A percentile compares a stretch with the other conserved stretches of the same genome.
Evolutionary conservation across 1,284 basidiomycete species (phyloP).

Genomic region (Austroboletus sp.): DNA sequence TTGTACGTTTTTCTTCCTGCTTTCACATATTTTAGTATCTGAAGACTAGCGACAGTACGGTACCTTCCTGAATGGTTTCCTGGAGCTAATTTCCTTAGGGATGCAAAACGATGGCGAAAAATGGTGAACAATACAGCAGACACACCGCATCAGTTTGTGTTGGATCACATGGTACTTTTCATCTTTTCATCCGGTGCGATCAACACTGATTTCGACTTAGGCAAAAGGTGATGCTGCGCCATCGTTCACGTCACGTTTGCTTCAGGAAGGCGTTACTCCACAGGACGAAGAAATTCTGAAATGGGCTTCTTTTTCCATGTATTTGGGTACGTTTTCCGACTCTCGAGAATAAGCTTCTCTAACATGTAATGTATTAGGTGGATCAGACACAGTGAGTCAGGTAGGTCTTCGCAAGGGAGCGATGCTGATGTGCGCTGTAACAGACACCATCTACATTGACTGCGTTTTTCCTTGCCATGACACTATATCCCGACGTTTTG

Average conservation of each 20-base stretch:
- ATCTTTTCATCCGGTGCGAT: constrained; percentile 29
- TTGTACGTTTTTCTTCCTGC: constrained; percentile 22
- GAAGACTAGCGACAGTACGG: constrained; percentile 25
- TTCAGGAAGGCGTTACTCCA: constrained; percentile 4
- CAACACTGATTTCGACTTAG: no score
- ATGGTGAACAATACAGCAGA: no score
- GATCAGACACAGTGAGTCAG: no score
- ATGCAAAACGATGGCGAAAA: constrained; percentile 34
- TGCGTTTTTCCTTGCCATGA: constrained; percentile 19
- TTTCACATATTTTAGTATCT: no score
- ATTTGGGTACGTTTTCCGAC: constrained; percentile 20
- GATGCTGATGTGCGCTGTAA: no score
- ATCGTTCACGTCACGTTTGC: constrained; percentile 32
- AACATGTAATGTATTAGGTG: no score
- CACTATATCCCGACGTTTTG: no score
- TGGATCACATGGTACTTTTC: no score
- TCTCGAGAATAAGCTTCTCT: no score
- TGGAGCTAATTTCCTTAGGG: constrained; percentile 39
- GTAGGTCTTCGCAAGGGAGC: no score
- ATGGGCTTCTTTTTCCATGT: constrained; percentile 15
- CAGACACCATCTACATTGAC: constrained; percentile 37
- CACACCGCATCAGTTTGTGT: constrained; percentile 1
- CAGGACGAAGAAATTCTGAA: constrained; percentile 16
- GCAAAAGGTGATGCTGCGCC: constrained; percentile 33
- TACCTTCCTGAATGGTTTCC: constrained; percentile 39